Evolutionary conservation across 1,284 basidiomycete genomes (phyloP).

Genomic region (Boletus calvinii): DNA sequence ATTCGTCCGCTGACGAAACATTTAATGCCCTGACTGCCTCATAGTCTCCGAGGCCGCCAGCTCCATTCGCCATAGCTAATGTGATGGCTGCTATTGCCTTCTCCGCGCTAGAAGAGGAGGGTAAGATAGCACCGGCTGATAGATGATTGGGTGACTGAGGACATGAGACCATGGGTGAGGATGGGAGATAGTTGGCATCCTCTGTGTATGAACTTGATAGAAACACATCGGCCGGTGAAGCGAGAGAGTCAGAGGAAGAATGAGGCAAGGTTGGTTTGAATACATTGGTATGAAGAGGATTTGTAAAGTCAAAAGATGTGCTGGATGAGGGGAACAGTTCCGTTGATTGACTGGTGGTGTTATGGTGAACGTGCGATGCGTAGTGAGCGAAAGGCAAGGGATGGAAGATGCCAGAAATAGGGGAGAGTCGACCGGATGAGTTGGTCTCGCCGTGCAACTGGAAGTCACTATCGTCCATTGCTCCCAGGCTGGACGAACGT

Average conservation of each 20-base stretch:
- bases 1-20: constrained; percentile 39
- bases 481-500: constrained; percentile 43
- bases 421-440: constrained; percentile 25
- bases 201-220: constrained; percentile 20
- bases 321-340: constrained; percentile 28
- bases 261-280: constrained; percentile 22
- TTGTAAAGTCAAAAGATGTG: constrained; percentile 30
- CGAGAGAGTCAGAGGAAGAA: constrained; percentile 36
- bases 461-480: constrained; percentile 37
- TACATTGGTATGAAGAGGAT: constrained; percentile 25
- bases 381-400: constrained; percentile 13
- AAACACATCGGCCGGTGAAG: constrained; percentile 37
- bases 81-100: constrained; percentile 62
- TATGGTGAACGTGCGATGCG: constrained; percentile 14
- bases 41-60: constrained; percentile 67
- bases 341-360: constrained; percentile 12
- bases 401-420: constrained; percentile 25
- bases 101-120: constrained; percentile 45
- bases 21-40: constrained; percentile 48
- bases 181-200: constrained; percentile 2
- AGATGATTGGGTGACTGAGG: constrained; percentile 15
- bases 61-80: constrained; percentile 66
- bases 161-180: constrained; percentile 12
- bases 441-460: constrained; percentile 17
- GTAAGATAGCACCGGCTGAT: constrained; percentile 12